phyloP scores from a whole-genome alignment of 495 filamentous ascomycete genomes.

The Aspergillus olivimuriae region DNA sequence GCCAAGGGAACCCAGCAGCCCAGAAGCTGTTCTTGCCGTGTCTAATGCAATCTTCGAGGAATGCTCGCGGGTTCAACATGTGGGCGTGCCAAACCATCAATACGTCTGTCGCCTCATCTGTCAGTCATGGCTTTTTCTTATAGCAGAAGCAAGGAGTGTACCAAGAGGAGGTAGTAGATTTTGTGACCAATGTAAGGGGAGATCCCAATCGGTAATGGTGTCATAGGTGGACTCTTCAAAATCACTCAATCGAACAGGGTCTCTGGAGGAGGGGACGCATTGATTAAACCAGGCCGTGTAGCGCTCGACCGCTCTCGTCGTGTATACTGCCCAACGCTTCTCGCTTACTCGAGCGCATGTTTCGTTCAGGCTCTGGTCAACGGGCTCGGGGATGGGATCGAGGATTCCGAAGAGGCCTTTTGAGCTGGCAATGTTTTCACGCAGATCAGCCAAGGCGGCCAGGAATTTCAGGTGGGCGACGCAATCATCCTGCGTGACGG shows the following conservation, averaged over 20 bases:
- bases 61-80: conserved; percentile 74
- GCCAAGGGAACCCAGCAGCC: conserved; percentile 67
- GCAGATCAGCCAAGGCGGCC: conserved; percentile 59
- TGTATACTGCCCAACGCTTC: conserved; percentile 75
- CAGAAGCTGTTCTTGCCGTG: conserved; percentile 54
- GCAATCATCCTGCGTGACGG: conserved; percentile 42
- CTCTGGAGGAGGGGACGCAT: conserved; percentile 10
- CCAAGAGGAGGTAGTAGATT: conserved; percentile 27
- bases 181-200: conserved; percentile 8
- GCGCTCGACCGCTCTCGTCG: conserved; percentile 65
- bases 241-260: conserved; percentile 2
- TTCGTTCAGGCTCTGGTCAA: conserved; percentile 12
- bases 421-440: conserved; percentile 55
- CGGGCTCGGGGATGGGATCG: conserved; percentile 35
- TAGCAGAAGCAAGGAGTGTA: too few relatives aligned
- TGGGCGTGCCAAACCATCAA: conserved; percentile 89
- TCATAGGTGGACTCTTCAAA: conserved; percentile 9
- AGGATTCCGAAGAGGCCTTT: conserved; percentile 61
- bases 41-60: conserved; percentile 72
- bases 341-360: conserved; percentile 51
- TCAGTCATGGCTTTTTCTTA: too few relatives aligned
- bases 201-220: conserved; percentile 5
- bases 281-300: conserved; percentile 66
- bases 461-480: conserved; percentile 75
- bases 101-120: conserved; percentile 49